Base-by-base conservation (phyloP, 345 rosid species). In the Balakata baccata region DNA sequence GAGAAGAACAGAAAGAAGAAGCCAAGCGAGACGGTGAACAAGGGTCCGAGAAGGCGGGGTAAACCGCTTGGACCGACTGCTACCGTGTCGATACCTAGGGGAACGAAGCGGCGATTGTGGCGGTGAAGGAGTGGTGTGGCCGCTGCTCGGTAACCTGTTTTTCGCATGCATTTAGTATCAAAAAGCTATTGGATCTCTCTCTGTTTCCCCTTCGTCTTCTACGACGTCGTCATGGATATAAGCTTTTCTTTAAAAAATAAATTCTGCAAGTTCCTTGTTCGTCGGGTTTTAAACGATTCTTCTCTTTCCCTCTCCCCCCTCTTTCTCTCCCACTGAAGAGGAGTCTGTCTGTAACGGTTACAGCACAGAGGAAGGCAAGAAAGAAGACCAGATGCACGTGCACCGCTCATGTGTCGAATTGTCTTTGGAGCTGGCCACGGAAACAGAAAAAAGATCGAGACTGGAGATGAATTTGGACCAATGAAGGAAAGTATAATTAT, bases 61-160 rank as follows among this genome's bases (percentile, higher is more conserved):
- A 74, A 86, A 86, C 67, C 90, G 85, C 75, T 91, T 92, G 20
- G 89, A 85, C 52, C 90, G 87, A 63, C 87, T 63, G 45, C 64
- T n/a, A 3, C 78, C 79, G 80, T 80, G 94, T 18, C 97, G 96
- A 84, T 83, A 88, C 18, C 96, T 86, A 13, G 98, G 99, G 18
- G 98, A 91, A 7, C 98, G 93, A 52, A 88, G 87, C 53, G 98
- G 98, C 45, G 98, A 91, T 25, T 84, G 86, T n/a, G 96, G 99
- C 5, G 99, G 98, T 11, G 99, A 96, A 0, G 99, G 99, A n/a
- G 97, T 87, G 18, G 82, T 78, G 88, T 90, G 96, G 85, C 97
- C 98, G 90, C 96, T 92, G 83, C 90, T 85, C 38, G 97, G 94
- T 75, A 89, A 74, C 78, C 98, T 83, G 71, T 66, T 89, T 78